A percentile compares a stretch with the other conserved stretches of the same genome.
Evolutionary conservation across 2,329 filamentous ascomycete genomes (phyloP).

Genomic region (Cytospora piceicola): DNA sequence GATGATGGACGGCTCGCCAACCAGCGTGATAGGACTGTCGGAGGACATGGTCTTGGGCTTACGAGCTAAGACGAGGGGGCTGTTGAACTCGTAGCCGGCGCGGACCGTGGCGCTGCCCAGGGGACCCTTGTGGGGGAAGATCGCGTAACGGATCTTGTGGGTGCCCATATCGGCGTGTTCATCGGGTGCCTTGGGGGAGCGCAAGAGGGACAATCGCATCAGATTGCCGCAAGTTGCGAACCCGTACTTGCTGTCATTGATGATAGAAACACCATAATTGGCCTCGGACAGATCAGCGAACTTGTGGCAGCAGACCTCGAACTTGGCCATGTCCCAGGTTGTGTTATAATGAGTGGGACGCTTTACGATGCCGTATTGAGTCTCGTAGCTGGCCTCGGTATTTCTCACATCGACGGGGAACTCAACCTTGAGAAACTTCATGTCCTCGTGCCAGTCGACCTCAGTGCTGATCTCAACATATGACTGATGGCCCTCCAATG

Average conservation of each 20-base stretch:
- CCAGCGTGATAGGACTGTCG: slow-evolving; percentile 65
- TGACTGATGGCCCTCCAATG: slow-evolving; percentile 65
- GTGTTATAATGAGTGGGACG: slow-evolving; percentile 98
- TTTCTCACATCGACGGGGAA: slow-evolving; percentile 92
- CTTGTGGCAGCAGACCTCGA: slow-evolving; percentile 94
- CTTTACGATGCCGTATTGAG: slow-evolving; percentile 85
- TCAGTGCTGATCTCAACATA: slow-evolving; percentile 80
- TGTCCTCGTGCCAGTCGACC: slow-evolving; percentile 96
- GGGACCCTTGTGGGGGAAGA: slow-evolving; percentile 78
- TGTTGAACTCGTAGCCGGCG: slow-evolving; percentile 89
- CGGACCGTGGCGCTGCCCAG: slow-evolving; percentile 76
- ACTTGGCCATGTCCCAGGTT: slow-evolving; percentile 87
- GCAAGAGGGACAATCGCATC: slow-evolving; percentile 86
- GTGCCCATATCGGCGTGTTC: slow-evolving; percentile 91
- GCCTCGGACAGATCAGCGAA: slow-evolving; percentile 90
- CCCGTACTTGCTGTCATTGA: slow-evolving; percentile 96
- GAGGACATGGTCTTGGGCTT: slow-evolving; percentile 38
- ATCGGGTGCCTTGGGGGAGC: slow-evolving; percentile 90
- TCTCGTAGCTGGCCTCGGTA: slow-evolving; percentile 93
- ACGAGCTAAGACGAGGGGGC: slow-evolving; percentile 66
- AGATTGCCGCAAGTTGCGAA: slow-evolving; percentile 87
- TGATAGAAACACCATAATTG: slow-evolving; percentile 86
- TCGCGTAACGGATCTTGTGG: slow-evolving; percentile 87
- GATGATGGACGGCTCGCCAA: slow-evolving; percentile 69
- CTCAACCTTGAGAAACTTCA: slow-evolving; percentile 98